A percentile compares a stretch with the other conserved stretches of the same genome.
phyloP scores from a whole-genome alignment of 1,284 basidiomycete genomes.

The Apiotrichum akiyoshidainum region DNA sequence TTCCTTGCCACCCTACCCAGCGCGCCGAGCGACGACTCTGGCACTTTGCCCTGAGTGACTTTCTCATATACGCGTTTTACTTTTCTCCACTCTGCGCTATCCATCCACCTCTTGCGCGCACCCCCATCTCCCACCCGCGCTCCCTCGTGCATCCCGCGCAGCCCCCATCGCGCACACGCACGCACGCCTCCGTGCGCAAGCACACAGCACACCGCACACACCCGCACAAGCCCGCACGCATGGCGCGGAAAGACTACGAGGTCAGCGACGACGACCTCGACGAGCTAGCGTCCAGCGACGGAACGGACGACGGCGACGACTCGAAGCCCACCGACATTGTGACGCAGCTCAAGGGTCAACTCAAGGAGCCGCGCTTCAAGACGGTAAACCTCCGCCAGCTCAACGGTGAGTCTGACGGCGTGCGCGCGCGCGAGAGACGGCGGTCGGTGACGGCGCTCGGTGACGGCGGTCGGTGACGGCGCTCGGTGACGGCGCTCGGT shows the following conservation, averaged over 20 bases:
- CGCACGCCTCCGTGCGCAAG: too few relatives aligned
- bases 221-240: not conserved
- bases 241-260: not conserved
- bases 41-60: too few relatives aligned
- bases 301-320: constrained; percentile 28
- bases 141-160: too few relatives aligned
- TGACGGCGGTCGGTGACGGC: too few relatives aligned
- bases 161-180: too few relatives aligned
- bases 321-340: constrained; percentile 16
- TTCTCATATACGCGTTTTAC: too few relatives aligned
- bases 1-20: too few relatives aligned
- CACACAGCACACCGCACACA: not conserved
- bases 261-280: constrained; percentile 32
- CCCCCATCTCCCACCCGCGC: not conserved
- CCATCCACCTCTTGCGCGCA: not conserved
- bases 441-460: too few relatives aligned
- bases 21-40: too few relatives aligned
- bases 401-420: constrained; percentile 29
- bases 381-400: constrained; percentile 27
- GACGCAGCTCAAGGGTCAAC: constrained; percentile 23
- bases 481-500: too few relatives aligned
- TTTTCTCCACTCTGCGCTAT: too few relatives aligned
- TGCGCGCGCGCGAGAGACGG: too few relatives aligned
- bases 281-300: constrained; percentile 27
- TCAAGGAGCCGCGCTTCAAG: constrained; percentile 27